phyloP scores from a whole-genome alignment of 768 basidiomycete genomes.

The Lanmaoa pseudosensibilis region DNA sequence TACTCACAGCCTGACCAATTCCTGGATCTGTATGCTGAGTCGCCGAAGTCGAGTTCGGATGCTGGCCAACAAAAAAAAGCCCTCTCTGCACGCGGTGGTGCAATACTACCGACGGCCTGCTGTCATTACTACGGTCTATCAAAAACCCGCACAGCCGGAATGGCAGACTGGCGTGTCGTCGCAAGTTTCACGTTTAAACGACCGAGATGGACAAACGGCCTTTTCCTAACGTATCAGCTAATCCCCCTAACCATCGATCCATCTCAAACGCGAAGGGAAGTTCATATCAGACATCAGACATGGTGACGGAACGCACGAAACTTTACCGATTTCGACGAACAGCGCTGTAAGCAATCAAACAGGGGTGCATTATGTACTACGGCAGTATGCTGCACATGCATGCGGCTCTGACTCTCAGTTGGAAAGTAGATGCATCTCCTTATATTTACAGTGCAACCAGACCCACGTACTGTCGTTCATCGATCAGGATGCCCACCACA shows the following conservation, averaged over 20 bases:
- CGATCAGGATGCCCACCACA: too few species aligned
- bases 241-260: background rate
- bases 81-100: background rate
- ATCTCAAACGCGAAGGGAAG: constrained; percentile 4
- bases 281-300: constrained; percentile 2
- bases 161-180: constrained; percentile 1
- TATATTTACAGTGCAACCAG: background rate
- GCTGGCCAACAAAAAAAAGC: background rate
- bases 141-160: background rate
- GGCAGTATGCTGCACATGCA: background rate
- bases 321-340: background rate
- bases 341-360: background rate
- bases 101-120: constrained; percentile 1
- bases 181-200: constrained; percentile 17
- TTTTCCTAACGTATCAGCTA: background rate
- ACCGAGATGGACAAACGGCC: background rate
- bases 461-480: background rate
- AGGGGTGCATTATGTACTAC: background rate
- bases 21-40: too few species aligned
- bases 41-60: background rate
- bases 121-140: background rate
- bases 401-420: too few species aligned
- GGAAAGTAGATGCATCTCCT: too few species aligned
- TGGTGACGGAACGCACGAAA: constrained; percentile 3
- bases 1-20: background rate